These are phyloP conservation scores for Trametes gibbosa DNA, from an alignment of 768 basidiomycete species.

Conservation along the genomic window DNA sequence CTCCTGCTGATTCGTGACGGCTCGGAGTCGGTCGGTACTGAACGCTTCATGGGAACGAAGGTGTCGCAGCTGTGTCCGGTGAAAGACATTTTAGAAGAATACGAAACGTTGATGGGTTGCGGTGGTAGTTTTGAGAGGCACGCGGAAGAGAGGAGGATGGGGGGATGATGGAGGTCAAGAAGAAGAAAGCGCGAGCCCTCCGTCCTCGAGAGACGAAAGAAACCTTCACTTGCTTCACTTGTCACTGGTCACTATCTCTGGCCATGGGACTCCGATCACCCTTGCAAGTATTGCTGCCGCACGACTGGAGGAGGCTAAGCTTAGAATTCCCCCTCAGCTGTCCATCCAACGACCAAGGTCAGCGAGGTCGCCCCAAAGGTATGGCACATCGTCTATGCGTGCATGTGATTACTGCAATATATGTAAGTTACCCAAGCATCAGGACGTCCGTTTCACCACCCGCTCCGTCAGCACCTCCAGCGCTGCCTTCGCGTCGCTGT, in stretches of 20 bases:
- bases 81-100: constrained; percentile 5
- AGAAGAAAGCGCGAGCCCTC: background rate
- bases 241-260: background rate
- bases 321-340: background rate
- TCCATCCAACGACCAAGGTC: background rate
- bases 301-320: background rate
- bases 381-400: constrained; percentile 12
- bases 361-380: constrained; percentile 1
- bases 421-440: constrained; percentile 20
- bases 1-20: constrained; percentile 14
- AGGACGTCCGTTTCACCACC: constrained; percentile 62
- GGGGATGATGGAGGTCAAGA: constrained; percentile 1
- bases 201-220: background rate
- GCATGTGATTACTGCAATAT: constrained; percentile 17
- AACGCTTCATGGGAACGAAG: constrained; percentile 10
- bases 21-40: constrained; percentile 3
- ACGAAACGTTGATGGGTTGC: background rate
- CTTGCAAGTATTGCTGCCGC: background rate
- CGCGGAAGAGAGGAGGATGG: background rate
- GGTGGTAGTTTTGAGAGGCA: background rate
- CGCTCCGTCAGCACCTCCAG: constrained; percentile 68
- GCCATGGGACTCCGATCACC: constrained; percentile 10
- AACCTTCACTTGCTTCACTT: background rate
- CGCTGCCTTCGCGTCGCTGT: constrained; percentile 77
- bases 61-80: constrained; percentile 3